Percentiles rank a stretch among this genome's conserved stretches.
Evolutionary conservation across 2,329 filamentous ascomycete genomes (phyloP).

Genomic region (Colletotrichum shisoi): DNA sequence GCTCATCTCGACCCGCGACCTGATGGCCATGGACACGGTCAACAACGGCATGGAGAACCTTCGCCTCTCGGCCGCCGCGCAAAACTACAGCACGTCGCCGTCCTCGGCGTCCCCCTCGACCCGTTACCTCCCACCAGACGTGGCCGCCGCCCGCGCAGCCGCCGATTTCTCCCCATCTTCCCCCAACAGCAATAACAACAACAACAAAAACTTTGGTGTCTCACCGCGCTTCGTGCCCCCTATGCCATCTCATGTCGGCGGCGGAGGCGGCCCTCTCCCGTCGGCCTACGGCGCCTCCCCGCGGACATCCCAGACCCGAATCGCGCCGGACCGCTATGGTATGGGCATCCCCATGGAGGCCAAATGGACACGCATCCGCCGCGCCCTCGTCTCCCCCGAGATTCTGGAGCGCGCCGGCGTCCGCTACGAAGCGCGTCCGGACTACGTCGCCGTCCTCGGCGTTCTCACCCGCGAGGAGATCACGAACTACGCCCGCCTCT

Average conservation of each 20-base stretch:
- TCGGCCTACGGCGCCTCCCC: conserved; percentile 35
- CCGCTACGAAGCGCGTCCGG: conserved; percentile 67
- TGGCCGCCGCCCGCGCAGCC: conserved; percentile 43
- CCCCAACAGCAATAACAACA: conserved; percentile 41
- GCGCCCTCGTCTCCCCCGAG: conserved; percentile 65
- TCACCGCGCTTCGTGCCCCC: conserved; percentile 54
- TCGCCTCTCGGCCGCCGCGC: conserved; percentile 49
- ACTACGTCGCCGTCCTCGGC: conserved; percentile 68
- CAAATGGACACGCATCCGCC: conserved; percentile 66
- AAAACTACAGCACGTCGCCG: conserved; percentile 52
- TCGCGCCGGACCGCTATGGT: conserved; percentile 66
- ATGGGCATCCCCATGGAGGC: conserved; percentile 65
- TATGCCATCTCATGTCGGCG: conserved; percentile 43
- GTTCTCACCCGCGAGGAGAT: conserved; percentile 62
- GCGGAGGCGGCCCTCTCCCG: conserved; percentile 32
- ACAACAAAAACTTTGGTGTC: conserved; percentile 42
- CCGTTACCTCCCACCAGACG: conserved; percentile 49
- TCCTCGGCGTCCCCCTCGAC: conserved; percentile 45
- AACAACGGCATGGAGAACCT: conserved; percentile 53
- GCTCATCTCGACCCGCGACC: conserved; percentile 63
- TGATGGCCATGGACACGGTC: conserved; percentile 58
- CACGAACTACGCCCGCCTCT: conserved; percentile 59
- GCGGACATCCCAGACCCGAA: conserved; percentile 46
- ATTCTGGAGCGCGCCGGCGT: conserved; percentile 63
- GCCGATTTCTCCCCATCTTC: conserved; percentile 50